Evolutionary conservation across 805 yeast species (phyloP).

Genomic region (Zygoascus tannicola): DNA sequence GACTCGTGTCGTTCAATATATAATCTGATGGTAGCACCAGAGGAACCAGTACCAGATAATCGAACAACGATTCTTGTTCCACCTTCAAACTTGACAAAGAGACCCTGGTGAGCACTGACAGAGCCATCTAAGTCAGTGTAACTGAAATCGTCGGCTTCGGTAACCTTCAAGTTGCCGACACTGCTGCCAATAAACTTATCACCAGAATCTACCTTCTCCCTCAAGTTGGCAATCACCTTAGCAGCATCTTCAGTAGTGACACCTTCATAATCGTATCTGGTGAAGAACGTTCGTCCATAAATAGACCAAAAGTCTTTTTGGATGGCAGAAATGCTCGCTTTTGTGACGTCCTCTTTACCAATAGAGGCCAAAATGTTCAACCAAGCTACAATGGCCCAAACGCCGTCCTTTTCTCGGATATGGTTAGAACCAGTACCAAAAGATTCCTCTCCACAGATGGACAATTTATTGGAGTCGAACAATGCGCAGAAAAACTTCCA

Average conservation of each 20-base stretch:
- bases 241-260: constrained; percentile 68
- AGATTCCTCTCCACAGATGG: constrained; percentile 97
- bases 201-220: constrained; percentile 29
- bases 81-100: constrained; percentile 67
- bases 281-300: constrained; percentile 95
- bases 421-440: constrained; percentile 98
- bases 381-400: constrained; percentile 98
- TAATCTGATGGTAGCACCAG: constrained; percentile 93
- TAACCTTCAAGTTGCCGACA: constrained; percentile 43
- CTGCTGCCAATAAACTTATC: constrained; percentile 42
- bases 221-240: constrained; percentile 49
- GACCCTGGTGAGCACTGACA: constrained; percentile 79
- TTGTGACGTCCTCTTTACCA: constrained; percentile 47
- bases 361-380: constrained; percentile 86
- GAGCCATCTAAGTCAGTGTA: constrained; percentile 94
- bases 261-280: constrained; percentile 89
- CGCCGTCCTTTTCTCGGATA: constrained; percentile 93
- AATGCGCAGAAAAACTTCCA: constrained; percentile 97
- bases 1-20: constrained; percentile 76
- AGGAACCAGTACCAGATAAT: constrained; percentile 93
- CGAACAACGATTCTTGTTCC: constrained; percentile 85
- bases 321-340: constrained; percentile 65
- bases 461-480: constrained; percentile 84
- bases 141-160: constrained; percentile 82
- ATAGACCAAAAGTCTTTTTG: constrained; percentile 81